Percentiles rank a stretch among this genome's conserved stretches.
These are phyloP conservation scores for Plantago ovata DNA, from an alignment of 257 asterid species.

Conservation along the genomic window DNA sequence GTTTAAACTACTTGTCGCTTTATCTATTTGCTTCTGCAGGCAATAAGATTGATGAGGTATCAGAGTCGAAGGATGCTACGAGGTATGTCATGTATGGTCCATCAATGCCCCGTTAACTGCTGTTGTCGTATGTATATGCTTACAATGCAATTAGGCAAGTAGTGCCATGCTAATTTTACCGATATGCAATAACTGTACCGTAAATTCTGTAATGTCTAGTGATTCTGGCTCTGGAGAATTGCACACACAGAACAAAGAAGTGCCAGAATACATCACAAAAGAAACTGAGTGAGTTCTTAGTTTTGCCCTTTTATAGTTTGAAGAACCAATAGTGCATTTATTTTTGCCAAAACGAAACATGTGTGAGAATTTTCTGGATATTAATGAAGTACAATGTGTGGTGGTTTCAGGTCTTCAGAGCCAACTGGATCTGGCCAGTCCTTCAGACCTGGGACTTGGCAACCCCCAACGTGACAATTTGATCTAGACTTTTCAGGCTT, in stretches of 20 bases:
- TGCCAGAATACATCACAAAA: constrained; percentile 22
- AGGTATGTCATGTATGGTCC: constrained; percentile 38
- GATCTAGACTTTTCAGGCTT: not conserved
- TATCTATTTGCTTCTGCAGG: constrained; percentile 33
- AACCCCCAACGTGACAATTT: constrained; percentile 45
- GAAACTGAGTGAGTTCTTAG: constrained; percentile 39
- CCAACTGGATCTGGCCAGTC: constrained; percentile 86
- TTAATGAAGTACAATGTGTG: not conserved
- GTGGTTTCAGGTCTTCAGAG: constrained; percentile 64
- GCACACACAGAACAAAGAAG: constrained; percentile 23
- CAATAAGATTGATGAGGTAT: constrained; percentile 34
- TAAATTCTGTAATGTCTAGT: constrained; percentile 21
- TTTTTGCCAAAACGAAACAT: too few relatives aligned
- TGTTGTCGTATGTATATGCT: not conserved
- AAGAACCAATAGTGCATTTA: too few relatives aligned
- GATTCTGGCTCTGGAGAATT: constrained; percentile 27
- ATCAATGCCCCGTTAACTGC: constrained; percentile 2
- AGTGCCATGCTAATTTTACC: too few relatives aligned
- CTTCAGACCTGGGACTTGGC: constrained; percentile 94
- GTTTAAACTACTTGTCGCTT: constrained; percentile 1
- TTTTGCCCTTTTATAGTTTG: not conserved
- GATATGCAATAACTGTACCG: constrained; percentile 7
- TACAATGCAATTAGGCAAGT: not conserved
- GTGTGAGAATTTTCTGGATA: not conserved
- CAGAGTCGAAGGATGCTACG: constrained; percentile 24